Percentiles rank a stretch among this genome's conserved stretches.
phyloP scores from a whole-genome alignment of 768 basidiomycete genomes.

The Sporobolomyces phaffii region DNA sequence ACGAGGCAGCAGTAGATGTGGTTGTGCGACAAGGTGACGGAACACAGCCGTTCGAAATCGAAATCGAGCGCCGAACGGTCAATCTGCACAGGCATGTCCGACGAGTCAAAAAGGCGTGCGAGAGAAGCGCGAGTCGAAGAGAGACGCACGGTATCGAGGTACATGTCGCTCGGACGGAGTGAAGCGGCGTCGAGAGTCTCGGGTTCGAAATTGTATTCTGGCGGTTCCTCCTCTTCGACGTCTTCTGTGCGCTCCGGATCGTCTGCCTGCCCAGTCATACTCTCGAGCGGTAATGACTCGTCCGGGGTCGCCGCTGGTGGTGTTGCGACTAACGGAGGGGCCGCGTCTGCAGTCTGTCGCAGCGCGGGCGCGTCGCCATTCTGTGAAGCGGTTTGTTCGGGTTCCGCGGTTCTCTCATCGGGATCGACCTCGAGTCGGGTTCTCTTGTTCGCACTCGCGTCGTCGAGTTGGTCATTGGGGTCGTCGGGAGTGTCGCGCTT shows the following conservation, averaged over 20 bases:
- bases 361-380: too few species aligned
- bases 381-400: too few species aligned
- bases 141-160: slow-evolving; percentile 42
- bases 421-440: too few species aligned
- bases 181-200: background rate
- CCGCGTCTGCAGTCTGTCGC: too few species aligned
- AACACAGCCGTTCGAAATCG: slow-evolving; percentile 98
- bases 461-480: too few species aligned
- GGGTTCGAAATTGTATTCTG: background rate
- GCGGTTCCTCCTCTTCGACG: slow-evolving; percentile 10
- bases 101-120: background rate
- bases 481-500: too few species aligned
- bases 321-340: too few species aligned
- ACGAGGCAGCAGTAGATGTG: slow-evolving; percentile 97
- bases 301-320: too few species aligned
- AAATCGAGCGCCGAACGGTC: slow-evolving; percentile 87
- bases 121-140: background rate
- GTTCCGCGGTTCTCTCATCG: too few species aligned
- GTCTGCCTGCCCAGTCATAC: background rate
- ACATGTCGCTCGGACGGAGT: slow-evolving; percentile 34
- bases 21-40: slow-evolving; percentile 90
- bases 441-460: too few species aligned
- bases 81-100: slow-evolving; percentile 55
- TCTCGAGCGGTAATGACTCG: background rate
- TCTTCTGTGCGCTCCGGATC: background rate